Conservation (phyloP, 768 basidiomycete genomes). For the Leccinum truebloodii region DNA sequence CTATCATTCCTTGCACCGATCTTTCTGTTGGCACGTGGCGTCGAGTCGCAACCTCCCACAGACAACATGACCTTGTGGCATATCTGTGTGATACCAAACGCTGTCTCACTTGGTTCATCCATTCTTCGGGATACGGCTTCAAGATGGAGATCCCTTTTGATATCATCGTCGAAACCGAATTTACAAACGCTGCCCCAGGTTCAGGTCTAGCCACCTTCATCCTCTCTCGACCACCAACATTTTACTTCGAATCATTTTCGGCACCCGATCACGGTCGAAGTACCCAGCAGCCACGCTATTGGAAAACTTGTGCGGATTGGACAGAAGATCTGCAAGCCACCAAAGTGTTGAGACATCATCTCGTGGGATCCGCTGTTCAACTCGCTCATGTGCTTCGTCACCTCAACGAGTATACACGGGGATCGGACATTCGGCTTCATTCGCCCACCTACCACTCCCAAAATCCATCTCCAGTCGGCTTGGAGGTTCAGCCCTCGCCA, state of each 20-base stretch:
- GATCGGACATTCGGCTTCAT: constrained; percentile 38
- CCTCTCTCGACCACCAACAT: constrained; percentile 67
- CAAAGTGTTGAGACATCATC: constrained; percentile 59
- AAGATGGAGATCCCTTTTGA: constrained; percentile 84
- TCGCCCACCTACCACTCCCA: constrained; percentile 38
- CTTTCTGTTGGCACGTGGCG: constrained; percentile 79
- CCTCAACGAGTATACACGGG: constrained; percentile 36
- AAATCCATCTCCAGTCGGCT: constrained; percentile 30
- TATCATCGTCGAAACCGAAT: constrained; percentile 56
- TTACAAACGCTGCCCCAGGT: constrained; percentile 54
- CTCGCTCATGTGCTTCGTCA: constrained; percentile 56
- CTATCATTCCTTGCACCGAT: constrained; percentile 74
- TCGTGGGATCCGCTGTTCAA: constrained; percentile 64
- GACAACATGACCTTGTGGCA: constrained; percentile 68
- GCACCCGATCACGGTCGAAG: constrained; percentile 32
- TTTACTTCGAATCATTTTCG: constrained; percentile 58
- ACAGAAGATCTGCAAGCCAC: constrained; percentile 73
- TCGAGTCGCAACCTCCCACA: constrained; percentile 57
- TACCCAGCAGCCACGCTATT: constrained; percentile 39
- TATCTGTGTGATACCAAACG: constrained; percentile 70
- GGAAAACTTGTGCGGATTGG: constrained; percentile 75
- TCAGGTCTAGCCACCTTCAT: constrained; percentile 61
- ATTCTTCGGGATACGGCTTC: constrained; percentile 70
- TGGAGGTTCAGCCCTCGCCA: constrained; percentile 44
- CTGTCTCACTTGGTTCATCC: constrained; percentile 78